Percentiles rank a stretch among this genome's conserved stretches.
phyloP scores from a whole-genome alignment of 2,329 filamentous ascomycete genomes.

The Aspergillus sp. region DNA sequence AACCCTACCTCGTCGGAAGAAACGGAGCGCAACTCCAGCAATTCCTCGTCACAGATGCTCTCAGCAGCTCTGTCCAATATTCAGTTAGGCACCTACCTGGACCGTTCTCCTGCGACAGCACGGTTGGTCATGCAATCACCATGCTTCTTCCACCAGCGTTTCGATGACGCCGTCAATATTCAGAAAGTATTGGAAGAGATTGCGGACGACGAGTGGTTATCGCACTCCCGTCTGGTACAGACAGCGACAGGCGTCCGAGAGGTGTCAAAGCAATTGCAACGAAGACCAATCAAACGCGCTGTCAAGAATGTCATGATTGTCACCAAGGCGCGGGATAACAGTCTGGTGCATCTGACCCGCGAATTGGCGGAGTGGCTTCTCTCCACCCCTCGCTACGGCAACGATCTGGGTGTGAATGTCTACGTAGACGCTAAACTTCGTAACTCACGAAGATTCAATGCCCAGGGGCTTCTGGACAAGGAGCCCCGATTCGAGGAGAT shows the following conservation, averaged over 20 bases:
- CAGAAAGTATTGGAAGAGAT: slow-evolving; percentile 95
- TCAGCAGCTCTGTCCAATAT: slow-evolving; percentile 60
- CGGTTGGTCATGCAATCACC: slow-evolving; percentile 78
- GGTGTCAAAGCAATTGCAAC: slow-evolving; percentile 91
- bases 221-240: slow-evolving; percentile 90
- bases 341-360: slow-evolving; percentile 82
- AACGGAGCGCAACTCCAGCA: slow-evolving; percentile 44
- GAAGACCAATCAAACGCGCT: slow-evolving; percentile 85
- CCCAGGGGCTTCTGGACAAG: slow-evolving; percentile 68
- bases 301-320: slow-evolving; percentile 97
- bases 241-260: slow-evolving; percentile 94
- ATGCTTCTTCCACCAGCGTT: slow-evolving; percentile 96
- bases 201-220: slow-evolving; percentile 81
- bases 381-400: slow-evolving; percentile 83
- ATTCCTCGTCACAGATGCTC: slow-evolving; percentile 61
- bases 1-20: slow-evolving; percentile 29
- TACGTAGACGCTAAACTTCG: slow-evolving; percentile 97
- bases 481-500: slow-evolving; percentile 77
- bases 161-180: slow-evolving; percentile 94
- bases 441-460: slow-evolving; percentile 84
- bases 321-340: slow-evolving; percentile 95
- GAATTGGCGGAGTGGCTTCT: slow-evolving; percentile 88
- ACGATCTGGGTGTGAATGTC: slow-evolving; percentile 87
- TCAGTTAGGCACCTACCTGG: slow-evolving; percentile 45
- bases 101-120: slow-evolving; percentile 47